These are phyloP conservation scores for Crepidotus variabilis DNA, from an alignment of 768 basidiomycete species.

Conservation along the genomic window DNA sequence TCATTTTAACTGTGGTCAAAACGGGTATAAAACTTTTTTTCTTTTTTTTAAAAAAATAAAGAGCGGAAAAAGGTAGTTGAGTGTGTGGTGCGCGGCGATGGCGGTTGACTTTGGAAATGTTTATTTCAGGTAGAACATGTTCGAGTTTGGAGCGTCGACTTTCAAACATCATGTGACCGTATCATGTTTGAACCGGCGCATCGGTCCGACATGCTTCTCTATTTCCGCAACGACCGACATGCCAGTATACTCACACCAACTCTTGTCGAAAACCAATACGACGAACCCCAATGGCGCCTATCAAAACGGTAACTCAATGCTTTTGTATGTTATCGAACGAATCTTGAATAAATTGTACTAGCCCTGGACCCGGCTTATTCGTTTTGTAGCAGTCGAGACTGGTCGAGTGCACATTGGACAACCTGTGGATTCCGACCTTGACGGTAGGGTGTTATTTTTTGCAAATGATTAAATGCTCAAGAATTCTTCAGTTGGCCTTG, in stretches of 20 bases:
- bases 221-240: neutral
- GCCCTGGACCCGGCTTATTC: slow-evolving; percentile 81
- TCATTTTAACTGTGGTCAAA: no score
- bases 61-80: no score
- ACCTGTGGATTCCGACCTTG: slow-evolving; percentile 63
- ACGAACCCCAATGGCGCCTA: slow-evolving; percentile 61
- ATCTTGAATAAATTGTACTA: slow-evolving; percentile 24
- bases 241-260: neutral
- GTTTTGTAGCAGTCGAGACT: slow-evolving; percentile 77
- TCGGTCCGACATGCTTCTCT: neutral
- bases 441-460: slow-evolving; percentile 37
- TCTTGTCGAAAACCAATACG: neutral
- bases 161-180: neutral
- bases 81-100: no score
- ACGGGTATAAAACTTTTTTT: no score
- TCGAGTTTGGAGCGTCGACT: neutral
- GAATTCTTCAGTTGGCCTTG: slow-evolving; percentile 51
- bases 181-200: neutral
- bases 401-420: slow-evolving; percentile 72
- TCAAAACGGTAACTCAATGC: slow-evolving; percentile 43
- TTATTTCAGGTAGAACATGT: neutral
- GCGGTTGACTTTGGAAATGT: neutral
- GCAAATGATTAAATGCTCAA: neutral
- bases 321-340: neutral
- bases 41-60: no score